Evolutionary conservation across 2,329 filamentous ascomycete species (phyloP), one percentile per base, ranked within the genome.

Genomic region (Aureobasidium sp.): DNA sequence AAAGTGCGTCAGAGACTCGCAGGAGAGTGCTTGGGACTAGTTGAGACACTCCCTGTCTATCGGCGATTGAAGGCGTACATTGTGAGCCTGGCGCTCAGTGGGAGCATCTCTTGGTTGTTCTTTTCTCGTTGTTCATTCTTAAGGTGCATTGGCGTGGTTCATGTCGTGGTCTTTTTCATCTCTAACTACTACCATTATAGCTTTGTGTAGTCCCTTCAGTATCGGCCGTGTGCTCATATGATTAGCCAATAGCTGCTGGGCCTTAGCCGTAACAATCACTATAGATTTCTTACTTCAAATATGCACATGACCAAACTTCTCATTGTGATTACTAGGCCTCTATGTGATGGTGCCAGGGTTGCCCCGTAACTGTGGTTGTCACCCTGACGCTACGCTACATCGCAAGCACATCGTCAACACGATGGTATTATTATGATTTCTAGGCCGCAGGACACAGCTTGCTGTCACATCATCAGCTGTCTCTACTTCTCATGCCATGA

Each of bases 1-100:
- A 70, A 85, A 84, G 72, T 91, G 89, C 70, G 91, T 96, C 1
- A 79, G 90, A 68, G 88, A 90, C 75, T 95, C 90, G 72, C 75
- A 92, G 69, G 91, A 91, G 32, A 70, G 64, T 63, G 72, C 68
- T 47, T 74, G 70, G 71, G 71, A 74, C 34, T 73, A 53, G 42
- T n/a, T 3, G 1, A 27, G 20, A 15, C 20, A 20, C 29, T 13
- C 9, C 17, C 12, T 37, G 41, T 48, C 20, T 8, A 17, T 46
- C n/a, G 26, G 26, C 27, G 13, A 37, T 5, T 15, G 12, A 10
- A 26, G 41, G 29, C 39, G 41, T 39, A 27, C 9, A 15, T 34
- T 27, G n/a, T 44, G 36, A 57, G 53, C 41, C 53, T 46, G 53
- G 53, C n/a, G 53, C 34, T 59, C 23, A 47, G 27, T 48, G 55